phyloP scores from a whole-genome alignment of 495 filamentous ascomycete species.

The Neurospora sp. region DNA sequence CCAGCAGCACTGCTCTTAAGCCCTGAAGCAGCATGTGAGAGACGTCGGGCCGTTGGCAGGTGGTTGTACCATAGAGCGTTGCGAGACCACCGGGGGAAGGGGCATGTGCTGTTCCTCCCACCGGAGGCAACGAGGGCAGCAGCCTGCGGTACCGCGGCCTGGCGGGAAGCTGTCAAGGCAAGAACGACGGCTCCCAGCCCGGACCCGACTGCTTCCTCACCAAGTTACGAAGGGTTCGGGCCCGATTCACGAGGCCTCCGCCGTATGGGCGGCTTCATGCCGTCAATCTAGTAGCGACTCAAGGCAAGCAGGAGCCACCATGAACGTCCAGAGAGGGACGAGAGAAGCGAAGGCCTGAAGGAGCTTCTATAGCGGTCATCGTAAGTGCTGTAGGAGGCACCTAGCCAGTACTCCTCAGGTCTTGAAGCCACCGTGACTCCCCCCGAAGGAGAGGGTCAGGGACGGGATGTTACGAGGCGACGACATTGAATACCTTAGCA shows the following conservation, averaged over 20 bases:
- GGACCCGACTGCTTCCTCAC: neutral
- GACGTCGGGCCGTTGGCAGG: neutral
- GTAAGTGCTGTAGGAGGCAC: neutral
- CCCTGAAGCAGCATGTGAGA: neutral
- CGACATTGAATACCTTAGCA: too few relatives aligned
- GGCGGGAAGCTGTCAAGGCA: neutral
- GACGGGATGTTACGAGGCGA: neutral
- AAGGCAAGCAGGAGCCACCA: neutral
- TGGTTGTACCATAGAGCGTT: neutral
- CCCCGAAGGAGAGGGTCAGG: neutral
- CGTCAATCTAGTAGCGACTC: neutral
- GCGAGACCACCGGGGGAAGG: neutral
- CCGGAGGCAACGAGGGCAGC: neutral
- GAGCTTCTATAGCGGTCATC: neutral
- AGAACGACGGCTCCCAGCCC: neutral
- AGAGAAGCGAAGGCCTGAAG: neutral
- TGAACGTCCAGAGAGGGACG: neutral
- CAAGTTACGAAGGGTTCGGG: too few relatives aligned
- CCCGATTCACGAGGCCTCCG: neutral
- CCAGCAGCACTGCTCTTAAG: neutral
- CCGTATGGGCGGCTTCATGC: neutral
- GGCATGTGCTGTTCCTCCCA: neutral
- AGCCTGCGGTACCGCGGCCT: neutral
- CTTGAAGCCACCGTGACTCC: too few relatives aligned
- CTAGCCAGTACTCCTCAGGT: neutral